Conservation (phyloP, 2,329 filamentous ascomycete species). For the Exophiala mesophila region DNA sequence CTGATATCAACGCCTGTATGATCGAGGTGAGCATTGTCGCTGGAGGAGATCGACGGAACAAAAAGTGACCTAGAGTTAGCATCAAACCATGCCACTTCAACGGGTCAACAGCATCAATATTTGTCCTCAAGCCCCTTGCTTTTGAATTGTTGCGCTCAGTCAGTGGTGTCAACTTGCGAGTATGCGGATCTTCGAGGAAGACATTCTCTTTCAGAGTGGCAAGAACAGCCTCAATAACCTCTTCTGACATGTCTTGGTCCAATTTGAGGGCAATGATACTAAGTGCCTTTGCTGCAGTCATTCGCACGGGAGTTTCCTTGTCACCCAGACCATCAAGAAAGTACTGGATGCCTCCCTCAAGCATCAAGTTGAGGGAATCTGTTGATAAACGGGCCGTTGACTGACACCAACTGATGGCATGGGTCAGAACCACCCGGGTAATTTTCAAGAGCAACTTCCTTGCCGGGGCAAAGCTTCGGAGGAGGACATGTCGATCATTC, state of each 20-base stretch:
- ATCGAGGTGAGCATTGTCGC: slow-evolving; percentile 65
- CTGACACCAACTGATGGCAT: slow-evolving; percentile 54
- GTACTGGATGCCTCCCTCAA: slow-evolving; percentile 78
- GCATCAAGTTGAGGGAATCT: slow-evolving; percentile 42
- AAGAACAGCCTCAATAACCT: slow-evolving; percentile 83
- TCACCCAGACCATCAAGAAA: slow-evolving; percentile 75
- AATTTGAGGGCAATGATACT: slow-evolving; percentile 81
- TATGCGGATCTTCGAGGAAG: slow-evolving; percentile 47
- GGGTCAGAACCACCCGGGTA: slow-evolving; percentile 66
- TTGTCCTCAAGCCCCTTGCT: slow-evolving; percentile 35
- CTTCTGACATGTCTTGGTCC: slow-evolving; percentile 71
- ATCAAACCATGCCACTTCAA: slow-evolving; percentile 90
- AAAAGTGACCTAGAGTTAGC: slow-evolving; percentile 76
- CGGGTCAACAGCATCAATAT: slow-evolving; percentile 72
- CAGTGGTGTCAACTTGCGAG: slow-evolving; percentile 36
- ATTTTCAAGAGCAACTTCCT: slow-evolving; percentile 81
- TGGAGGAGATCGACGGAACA: slow-evolving; percentile 79
- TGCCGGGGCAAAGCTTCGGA: slow-evolving; percentile 66
- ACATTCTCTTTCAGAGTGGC: slow-evolving; percentile 61
- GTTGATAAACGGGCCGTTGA: slow-evolving; percentile 29
- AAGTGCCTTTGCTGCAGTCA: slow-evolving; percentile 87
- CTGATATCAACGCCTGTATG: slow-evolving; percentile 69
- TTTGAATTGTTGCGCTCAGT: slow-evolving; percentile 33
- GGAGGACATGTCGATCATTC: slow-evolving; percentile 51
- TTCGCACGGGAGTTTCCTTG: slow-evolving; percentile 82